Evolutionary conservation across 2,329 filamentous ascomycete genomes (phyloP), one percentile per base, ranked within the genome.

Genomic region (Colletotrichum horii): DNA sequence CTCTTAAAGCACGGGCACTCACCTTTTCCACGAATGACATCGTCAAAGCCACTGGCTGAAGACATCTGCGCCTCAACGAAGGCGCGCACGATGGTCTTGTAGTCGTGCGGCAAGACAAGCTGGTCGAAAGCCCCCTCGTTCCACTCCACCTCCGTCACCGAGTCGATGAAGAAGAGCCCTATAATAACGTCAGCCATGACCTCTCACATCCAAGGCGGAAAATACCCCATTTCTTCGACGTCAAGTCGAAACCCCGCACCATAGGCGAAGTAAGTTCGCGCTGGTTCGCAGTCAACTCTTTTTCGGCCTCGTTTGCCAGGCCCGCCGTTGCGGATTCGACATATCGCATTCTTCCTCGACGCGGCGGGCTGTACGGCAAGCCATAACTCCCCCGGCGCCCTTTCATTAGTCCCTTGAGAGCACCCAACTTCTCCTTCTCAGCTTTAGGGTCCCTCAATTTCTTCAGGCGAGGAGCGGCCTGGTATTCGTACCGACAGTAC

Each of bases 171-270:
- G 3, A 64, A 64, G 4, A 32, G n/a, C 8, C 28, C 60, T 36
- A 64, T 2, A 16, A 15, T 22, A 6, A 0, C 2, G 12, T 58
- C 8, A 30, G 43, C 3, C 6, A 14, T 52, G 43, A 4, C 1
- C 11, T 22, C 43, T 48, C 4, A 12, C 4, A 22, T 1, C 6
- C 0, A 22, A 4, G n/a, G 43, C 3, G 2, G 0, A 0, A 14
- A 4, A 14, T 52, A 22, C 43, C 43, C 43, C 43, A 52, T 52
- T 52, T 52, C 43, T 52, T 52, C n/a, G n/a, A 52, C 11, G 43
- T 14, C 43, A 52, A 22, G 43, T 52, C 43, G 11, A 52, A 52
- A 0, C 43, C 43, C 43, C 43, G n/a, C 6, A 52, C 43, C 43
- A 52, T 52, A 4, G 43, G 11, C n/a, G 43, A 52, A 8, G 43